Conservation (phyloP, 352 stramenopile genomes). For the Phytophthora aleatoria region DNA sequence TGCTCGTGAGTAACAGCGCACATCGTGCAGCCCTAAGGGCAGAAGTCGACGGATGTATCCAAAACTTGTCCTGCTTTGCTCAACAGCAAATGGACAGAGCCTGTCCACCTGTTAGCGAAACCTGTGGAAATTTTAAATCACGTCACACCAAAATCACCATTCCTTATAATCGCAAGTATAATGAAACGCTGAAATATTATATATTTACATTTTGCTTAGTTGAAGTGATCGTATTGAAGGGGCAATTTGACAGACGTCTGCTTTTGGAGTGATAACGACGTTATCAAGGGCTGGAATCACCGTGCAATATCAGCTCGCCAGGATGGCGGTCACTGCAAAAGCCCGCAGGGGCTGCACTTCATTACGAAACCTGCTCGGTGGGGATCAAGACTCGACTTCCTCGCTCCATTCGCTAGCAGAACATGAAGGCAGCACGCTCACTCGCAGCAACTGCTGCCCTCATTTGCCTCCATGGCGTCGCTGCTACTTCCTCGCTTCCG, state of each 20-base stretch:
- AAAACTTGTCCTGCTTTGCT: constrained; percentile 19
- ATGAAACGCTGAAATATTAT: not conserved
- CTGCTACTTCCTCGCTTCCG: constrained; percentile 27
- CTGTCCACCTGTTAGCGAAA: constrained; percentile 11
- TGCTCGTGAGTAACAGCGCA: constrained; percentile 23
- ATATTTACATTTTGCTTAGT: constrained; percentile 14
- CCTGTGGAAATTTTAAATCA: constrained; percentile 5
- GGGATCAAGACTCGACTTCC: constrained; percentile 12
- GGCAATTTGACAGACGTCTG: constrained; percentile 16
- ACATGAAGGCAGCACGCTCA: constrained; percentile 14
- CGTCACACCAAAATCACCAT: not conserved
- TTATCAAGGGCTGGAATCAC: constrained; percentile 10
- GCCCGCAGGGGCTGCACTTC: not conserved
- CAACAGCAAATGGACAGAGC: constrained; percentile 1
- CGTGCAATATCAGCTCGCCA: constrained; percentile 18
- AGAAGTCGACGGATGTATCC: constrained; percentile 30
- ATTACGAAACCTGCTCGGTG: constrained; percentile 23
- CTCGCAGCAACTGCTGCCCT: constrained; percentile 7
- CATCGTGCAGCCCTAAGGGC: not conserved
- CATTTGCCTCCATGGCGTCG: constrained; percentile 12
- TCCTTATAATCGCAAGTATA: not conserved
- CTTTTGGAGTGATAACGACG: constrained; percentile 5
- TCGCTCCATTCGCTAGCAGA: not conserved
- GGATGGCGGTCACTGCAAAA: constrained; percentile 16
- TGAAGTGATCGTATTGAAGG: constrained; percentile 26